Percentiles rank a stretch among this genome's conserved stretches.
Conservation (phyloP, 1,139 yeast genomes). For the Oligophagozyma castellii region DNA sequence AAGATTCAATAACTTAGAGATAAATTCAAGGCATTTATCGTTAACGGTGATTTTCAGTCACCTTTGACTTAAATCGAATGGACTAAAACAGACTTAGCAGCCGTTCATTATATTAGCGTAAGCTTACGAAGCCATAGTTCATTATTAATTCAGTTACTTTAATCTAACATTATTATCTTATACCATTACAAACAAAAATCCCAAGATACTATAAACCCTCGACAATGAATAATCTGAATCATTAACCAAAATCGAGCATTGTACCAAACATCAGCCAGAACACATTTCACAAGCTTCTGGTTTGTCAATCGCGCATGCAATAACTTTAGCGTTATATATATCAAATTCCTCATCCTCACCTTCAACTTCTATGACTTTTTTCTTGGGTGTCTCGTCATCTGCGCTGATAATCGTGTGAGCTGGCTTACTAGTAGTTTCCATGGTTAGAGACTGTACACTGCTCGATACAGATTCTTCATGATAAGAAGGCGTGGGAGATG, state of each 20-base stretch:
- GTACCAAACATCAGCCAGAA: constrained; percentile 92
- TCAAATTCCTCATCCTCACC: constrained; percentile 31
- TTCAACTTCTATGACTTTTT: constrained; percentile 9
- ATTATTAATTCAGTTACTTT: too few species aligned
- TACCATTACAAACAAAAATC: constrained; percentile 1
- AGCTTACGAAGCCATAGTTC: too few species aligned
- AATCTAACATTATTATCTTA: too few species aligned
- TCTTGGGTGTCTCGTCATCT: constrained; percentile 1
- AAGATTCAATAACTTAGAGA: too few species aligned
- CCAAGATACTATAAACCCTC: constrained; percentile 5
- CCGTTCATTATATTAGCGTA: too few species aligned
- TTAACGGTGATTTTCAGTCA: too few species aligned
- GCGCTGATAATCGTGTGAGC: constrained; percentile 2
- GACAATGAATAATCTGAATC: constrained; percentile 5
- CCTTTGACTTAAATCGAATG: too few species aligned
- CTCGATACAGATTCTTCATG: constrained; percentile 18
- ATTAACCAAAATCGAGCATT: constrained; percentile 1
- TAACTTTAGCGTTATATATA: constrained; percentile 81
- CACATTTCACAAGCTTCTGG: constrained; percentile 99
- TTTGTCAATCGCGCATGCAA: constrained; percentile 93
- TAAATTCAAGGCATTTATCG: too few species aligned
- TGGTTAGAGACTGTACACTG: constrained; percentile 15
- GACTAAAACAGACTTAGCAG: too few species aligned
- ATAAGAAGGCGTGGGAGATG: constrained; percentile 15
- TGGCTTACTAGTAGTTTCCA: constrained; percentile 18